Evolutionary conservation across 306 rosid genomes (phyloP).

Genomic region (Begonia loranthoides): DNA sequence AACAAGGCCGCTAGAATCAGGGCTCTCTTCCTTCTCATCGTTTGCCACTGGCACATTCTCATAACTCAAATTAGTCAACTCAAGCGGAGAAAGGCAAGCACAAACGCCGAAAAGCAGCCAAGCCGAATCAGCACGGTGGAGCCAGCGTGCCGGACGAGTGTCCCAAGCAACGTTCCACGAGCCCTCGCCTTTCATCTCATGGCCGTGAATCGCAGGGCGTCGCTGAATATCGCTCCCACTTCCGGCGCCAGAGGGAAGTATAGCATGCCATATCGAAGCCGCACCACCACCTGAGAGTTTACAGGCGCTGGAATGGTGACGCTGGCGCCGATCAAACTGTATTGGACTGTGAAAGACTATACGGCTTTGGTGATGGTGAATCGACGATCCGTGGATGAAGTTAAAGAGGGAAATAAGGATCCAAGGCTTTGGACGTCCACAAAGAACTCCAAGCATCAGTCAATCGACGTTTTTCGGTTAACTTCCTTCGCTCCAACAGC

Average conservation of each 20-base stretch:
- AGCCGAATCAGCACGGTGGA: constrained; percentile 71
- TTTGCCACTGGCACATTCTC: constrained; percentile 4
- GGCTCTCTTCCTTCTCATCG: constrained; percentile 7
- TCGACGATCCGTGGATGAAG: constrained; percentile 34
- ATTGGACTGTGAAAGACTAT: constrained; percentile 13
- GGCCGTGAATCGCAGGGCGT: constrained; percentile 19
- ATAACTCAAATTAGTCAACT: constrained; percentile 11
- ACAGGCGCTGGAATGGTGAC: constrained; percentile 53
- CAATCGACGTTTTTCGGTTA: constrained; percentile 9
- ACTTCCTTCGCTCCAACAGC: constrained; percentile 18
- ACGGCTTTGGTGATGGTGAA: constrained; percentile 18
- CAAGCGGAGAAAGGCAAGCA: constrained; percentile 57
- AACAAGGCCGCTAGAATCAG: constrained; percentile 7
- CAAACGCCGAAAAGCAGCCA: constrained; percentile 92
- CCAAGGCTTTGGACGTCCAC: constrained; percentile 51
- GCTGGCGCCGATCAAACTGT: constrained; percentile 18
- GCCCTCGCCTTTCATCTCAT: constrained; percentile 64
- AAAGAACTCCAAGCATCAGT: constrained; percentile 48
- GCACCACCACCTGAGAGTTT: constrained; percentile 32
- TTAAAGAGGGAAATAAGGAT: constrained; percentile 30
- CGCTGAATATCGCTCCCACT: constrained; percentile 19
- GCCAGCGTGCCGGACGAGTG: constrained; percentile 93
- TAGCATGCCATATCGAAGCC: constrained; percentile 80
- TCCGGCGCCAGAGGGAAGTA: constrained; percentile 29
- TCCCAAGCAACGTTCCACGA: constrained; percentile 94